Base-by-base conservation (phyloP, 2,329 filamentous ascomycete species). In the Chrysoporthe austroafricana region DNA sequence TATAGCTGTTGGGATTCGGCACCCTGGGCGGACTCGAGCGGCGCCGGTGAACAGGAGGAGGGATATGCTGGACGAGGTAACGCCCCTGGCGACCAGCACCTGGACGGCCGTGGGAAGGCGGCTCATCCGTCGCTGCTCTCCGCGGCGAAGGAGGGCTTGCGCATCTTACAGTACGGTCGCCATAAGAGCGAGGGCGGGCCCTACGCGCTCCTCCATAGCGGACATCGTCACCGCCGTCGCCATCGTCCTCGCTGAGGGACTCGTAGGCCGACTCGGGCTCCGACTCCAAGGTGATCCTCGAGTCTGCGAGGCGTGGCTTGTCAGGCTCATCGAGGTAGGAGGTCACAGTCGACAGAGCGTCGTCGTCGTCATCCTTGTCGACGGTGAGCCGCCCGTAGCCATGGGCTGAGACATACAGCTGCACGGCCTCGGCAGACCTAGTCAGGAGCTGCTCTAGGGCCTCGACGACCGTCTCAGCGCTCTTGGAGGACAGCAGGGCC, bases 381-480 rank as follows among this genome's bases (percentile, higher is more conserved):
- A 39, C 60, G 8, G 68, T 57, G 2, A 66, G 64, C 16, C 71
- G 59, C 34, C 71, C 74, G 62, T 77, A 81, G 59, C 79, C 80
- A 59, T 78, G 75, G 34, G 72, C 72, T n/a, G 68, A 52, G 64
- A 79, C 74, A 70, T 76, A 72, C 54, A 74, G 71, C 50, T 76
- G 73, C 54, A 79, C 76, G n/a, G 76, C 77, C 54, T 78, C 77
- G n/a, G 79, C 79, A 11, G 79, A 79, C 68, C 76, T 78, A 58
- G 71, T 67, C 67, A 80, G 77, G n/a, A 82, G 77, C 18, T 73
- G 67, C 62, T 78, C 75, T 6, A 82, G 71, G 11, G 79, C 80
- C 4, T 75, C 74, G 32, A 74, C 66, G 8, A 75, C 66, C 18
- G 76, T 74, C 18, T 67, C 58, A 7, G 72, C 77, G 1, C 75